Conservation (phyloP, 805 yeast genomes). For the Aciculoconidium aculeatum region DNA sequence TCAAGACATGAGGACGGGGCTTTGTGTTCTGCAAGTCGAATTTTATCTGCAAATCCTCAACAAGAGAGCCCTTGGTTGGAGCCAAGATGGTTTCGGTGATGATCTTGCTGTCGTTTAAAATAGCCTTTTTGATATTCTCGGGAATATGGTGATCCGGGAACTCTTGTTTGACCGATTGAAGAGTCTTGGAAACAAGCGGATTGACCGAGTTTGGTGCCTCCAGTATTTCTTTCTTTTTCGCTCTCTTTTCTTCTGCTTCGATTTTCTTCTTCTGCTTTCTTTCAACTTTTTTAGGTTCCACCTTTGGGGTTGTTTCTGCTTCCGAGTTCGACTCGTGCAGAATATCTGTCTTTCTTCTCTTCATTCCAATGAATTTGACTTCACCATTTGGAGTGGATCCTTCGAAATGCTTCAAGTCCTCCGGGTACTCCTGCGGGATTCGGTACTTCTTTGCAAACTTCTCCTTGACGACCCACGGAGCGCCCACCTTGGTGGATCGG, state of each 20-base stretch:
- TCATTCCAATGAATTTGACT: slow-evolving; percentile 9
- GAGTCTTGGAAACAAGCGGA: slow-evolving; percentile 1
- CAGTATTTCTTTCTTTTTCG: background rate
- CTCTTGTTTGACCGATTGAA: slow-evolving; percentile 4
- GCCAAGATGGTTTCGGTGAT: slow-evolving; percentile 12
- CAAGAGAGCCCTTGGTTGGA: slow-evolving; percentile 26
- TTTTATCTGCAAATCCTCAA: slow-evolving; percentile 22
- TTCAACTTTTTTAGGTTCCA: slow-evolving; percentile 1
- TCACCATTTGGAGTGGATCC: slow-evolving; percentile 29
- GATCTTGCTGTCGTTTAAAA: slow-evolving; percentile 6
- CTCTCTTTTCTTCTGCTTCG: slow-evolving; percentile 2
- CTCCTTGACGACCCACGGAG: slow-evolving; percentile 91
- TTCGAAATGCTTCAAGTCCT: slow-evolving; percentile 40
- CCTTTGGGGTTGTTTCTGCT: no score
- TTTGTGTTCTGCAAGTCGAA: slow-evolving; percentile 28
- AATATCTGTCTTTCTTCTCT: slow-evolving; percentile 1
- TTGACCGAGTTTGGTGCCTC: background rate
- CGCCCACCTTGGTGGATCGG: slow-evolving; percentile 78
- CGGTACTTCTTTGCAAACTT: slow-evolving; percentile 67
- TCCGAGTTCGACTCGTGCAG: background rate
- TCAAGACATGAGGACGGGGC: slow-evolving; percentile 17
- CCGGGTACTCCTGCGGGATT: slow-evolving; percentile 57
- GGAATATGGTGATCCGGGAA: slow-evolving; percentile 32
- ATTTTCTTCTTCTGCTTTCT: slow-evolving; percentile 1
- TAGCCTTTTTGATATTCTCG: slow-evolving; percentile 14